Base-by-base conservation (phyloP, 371 early-diverging fungal genomes). In the Fennellomyces sp. region DNA sequence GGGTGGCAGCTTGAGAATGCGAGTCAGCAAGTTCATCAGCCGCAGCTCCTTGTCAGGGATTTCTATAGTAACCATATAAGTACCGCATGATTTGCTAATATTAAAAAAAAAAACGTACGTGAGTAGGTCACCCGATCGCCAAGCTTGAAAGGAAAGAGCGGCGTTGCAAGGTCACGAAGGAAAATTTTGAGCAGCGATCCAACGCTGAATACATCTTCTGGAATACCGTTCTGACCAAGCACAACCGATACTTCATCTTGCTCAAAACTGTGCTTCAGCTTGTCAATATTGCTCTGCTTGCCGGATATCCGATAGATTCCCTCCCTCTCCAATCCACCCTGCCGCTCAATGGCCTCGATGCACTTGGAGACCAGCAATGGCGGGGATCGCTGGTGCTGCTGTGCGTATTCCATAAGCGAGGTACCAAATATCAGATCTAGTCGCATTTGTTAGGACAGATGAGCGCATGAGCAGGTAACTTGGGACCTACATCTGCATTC, bases 281-380 rank as follows among this genome's bases (percentile, higher is more conserved):
- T 82, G 64, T 76, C 76, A 54, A 86, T 78, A 39, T 79, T 86
- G 27, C 77, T 82, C 29, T 85, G 80, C 21, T 85, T 82, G 17
- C 89, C 90, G 3, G 85, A 78, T 2, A 90, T 75, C 23, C 90
- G 78, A 65, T 90, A 90, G 21, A 90, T 82, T 19, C 90, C 90
- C 63, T 90, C 90, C 21, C 69, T 75, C 25, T 84, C 81, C 13
- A 88, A 47, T 8, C 88, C 88, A 51, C 85, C 87, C 13, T 83
- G 56, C 13, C 76, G 69, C 50, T 90, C 88, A 50, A 90, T 75
- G 17, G 87, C 83, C 19, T 82, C 77, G 15, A 86, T 70, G 55
- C 88, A 87, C 41, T 79, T 78, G 17, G 73, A 63, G 7, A 90
- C 75, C 5, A 88, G 68, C 6, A 83, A 28, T 0, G 90, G 90